Evolutionary conservation across 257 asterid species (phyloP), one percentile per base, ranked within the genome.

Genomic region (Verbascum thapsus): DNA sequence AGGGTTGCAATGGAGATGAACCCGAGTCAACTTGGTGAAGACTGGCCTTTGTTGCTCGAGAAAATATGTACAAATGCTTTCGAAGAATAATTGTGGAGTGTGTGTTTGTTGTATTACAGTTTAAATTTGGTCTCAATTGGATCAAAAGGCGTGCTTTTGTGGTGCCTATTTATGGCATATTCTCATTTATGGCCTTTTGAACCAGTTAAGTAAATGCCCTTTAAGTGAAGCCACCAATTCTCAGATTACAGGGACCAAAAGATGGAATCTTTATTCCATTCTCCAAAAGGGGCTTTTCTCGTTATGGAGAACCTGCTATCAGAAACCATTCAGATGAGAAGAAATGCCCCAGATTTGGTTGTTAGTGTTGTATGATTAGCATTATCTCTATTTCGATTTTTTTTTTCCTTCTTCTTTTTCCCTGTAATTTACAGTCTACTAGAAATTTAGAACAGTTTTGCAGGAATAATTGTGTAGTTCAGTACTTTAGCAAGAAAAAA

Each of bases 11-110:
- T 90, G 99, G 99, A 90, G 86, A 81, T 90, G 75, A 85, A 85
- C 69, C 95, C 95, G 34, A 80, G 61, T 60, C 94, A 85, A 70
- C 97, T 94, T 10, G 99, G 97, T n/a, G 97, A 82, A 77, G 95
- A 89, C 72, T 94, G 99, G 99, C 97, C 99, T 1, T 68, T 84
- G 84, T 76, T 89, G 68, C 86, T 94, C 50, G 99, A 94, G 78
- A 87, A 76, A 78, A 85, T 92, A 74, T 85, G 97, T 76, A 78
- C 86, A 53, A 82, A 48, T 20, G 71, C 94, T 60, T 82, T 78
- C 56, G 94, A 85, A 67, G 94, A 88, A 75, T 87, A 79, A 73
- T 37, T 26, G 52, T 57, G 58, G 62, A 66, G 52, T 41, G 20
- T 53, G 63, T 53, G 67, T 50, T 55, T 61, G 76, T 60, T 58